These are phyloP conservation scores for Schizophyllum commune DNA, from an alignment of 1,284 basidiomycete species.

Conservation along the genomic window DNA sequence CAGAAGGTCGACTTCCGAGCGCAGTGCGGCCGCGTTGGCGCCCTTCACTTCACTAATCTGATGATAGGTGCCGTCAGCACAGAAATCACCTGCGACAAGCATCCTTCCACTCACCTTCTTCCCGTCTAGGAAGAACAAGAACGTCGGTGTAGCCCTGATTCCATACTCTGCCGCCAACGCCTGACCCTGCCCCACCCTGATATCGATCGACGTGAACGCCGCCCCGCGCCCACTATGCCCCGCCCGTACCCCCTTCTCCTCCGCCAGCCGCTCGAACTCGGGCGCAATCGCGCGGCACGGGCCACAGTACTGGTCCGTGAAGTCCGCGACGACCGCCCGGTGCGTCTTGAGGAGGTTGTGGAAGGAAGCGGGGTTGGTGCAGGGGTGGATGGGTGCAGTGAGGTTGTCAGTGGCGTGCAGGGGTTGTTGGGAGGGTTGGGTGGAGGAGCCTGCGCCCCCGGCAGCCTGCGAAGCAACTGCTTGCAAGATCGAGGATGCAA, in stretches of 20 bases:
- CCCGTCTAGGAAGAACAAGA: conserved; percentile 75
- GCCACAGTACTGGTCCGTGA: conserved; percentile 35
- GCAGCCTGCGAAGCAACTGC: conserved; percentile 47
- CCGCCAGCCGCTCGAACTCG: conserved; percentile 35
- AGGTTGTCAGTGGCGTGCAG: conserved; percentile 39
- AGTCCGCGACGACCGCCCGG: conserved; percentile 39
- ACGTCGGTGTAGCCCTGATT: conserved; percentile 79
- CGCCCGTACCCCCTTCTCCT: conserved; percentile 32
- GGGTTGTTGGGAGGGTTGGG: conserved; percentile 10
- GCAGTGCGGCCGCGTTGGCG: conserved; percentile 57
- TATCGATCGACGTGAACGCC: conserved; percentile 77
- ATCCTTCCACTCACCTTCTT: conserved; percentile 46
- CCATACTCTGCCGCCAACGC: conserved; percentile 56
- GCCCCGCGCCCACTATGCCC: conserved; percentile 30
- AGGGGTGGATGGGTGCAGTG: conserved; percentile 48
- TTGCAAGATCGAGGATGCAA: conserved; percentile 55
- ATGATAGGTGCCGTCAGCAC: background rate
- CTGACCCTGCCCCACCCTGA: conserved; percentile 57
- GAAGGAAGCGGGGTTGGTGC: conserved; percentile 39
- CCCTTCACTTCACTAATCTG: conserved; percentile 71
- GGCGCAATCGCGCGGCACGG: conserved; percentile 44
- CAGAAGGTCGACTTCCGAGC: conserved; percentile 63
- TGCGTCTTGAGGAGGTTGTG: conserved; percentile 32
- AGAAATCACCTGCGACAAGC: background rate
- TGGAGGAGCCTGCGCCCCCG: background rate